Conservation (phyloP, 768 basidiomycete species). For the Lactarius evosmus region DNA sequence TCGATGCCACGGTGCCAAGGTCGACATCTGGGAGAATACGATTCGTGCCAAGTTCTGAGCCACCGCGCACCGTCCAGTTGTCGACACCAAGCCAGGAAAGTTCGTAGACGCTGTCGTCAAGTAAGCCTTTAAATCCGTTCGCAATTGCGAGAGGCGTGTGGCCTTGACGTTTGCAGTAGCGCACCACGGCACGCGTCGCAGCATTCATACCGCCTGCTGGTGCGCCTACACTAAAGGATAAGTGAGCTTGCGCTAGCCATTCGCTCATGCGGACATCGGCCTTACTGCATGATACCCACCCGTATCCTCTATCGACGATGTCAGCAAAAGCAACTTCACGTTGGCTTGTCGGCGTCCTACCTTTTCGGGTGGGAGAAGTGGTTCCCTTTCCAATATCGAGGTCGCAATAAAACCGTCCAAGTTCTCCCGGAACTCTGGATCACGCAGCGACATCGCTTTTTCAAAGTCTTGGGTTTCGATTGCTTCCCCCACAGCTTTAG, state of each 20-base stretch:
- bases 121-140: slow-evolving; percentile 93
- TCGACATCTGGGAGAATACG: slow-evolving; percentile 82
- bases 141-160: slow-evolving; percentile 91
- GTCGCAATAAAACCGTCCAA: slow-evolving; percentile 81
- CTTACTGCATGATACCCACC: slow-evolving; percentile 82
- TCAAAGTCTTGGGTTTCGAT: slow-evolving; percentile 81
- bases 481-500: slow-evolving; percentile 78
- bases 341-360: slow-evolving; percentile 24
- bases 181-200: slow-evolving; percentile 89
- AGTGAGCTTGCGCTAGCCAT: slow-evolving; percentile 17
- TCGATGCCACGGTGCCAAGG: slow-evolving; percentile 83
- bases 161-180: slow-evolving; percentile 89
- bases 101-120: slow-evolving; percentile 83
- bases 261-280: slow-evolving; percentile 2
- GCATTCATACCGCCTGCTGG: slow-evolving; percentile 99
- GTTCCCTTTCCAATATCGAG: slow-evolving; percentile 51
- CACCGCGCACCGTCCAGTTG: slow-evolving; percentile 93
- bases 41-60: slow-evolving; percentile 97
- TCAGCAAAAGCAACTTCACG: background rate
- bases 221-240: slow-evolving; percentile 72
- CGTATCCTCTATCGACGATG: slow-evolving; percentile 57
- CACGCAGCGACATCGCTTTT: slow-evolving; percentile 83
- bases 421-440: slow-evolving; percentile 87
- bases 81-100: slow-evolving; percentile 97
- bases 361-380: slow-evolving; percentile 35